phyloP scores from a whole-genome alignment of 1,139 yeast species.

The Pichia cactophila region DNA sequence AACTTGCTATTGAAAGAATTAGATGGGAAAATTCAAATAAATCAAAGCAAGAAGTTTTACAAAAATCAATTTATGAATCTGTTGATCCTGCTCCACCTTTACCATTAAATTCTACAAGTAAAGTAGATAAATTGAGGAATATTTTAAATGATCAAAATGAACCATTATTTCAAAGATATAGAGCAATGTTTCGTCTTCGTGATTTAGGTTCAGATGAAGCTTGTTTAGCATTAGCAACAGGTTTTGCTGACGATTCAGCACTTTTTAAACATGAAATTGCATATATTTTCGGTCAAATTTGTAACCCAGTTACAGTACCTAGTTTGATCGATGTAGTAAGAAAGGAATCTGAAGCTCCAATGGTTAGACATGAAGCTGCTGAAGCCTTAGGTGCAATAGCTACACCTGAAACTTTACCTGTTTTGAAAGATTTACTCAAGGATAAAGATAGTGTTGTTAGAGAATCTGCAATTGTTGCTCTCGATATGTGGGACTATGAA shows the following conservation, averaged over 20 bases:
- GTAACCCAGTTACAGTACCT: slow-evolving; percentile 90
- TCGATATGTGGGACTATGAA: slow-evolving; percentile 97
- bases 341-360: slow-evolving; percentile 77
- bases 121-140: slow-evolving; percentile 55
- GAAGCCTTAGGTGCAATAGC: slow-evolving; percentile 97
- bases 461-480: slow-evolving; percentile 92
- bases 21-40: slow-evolving; percentile 78
- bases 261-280: slow-evolving; percentile 97
- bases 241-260: slow-evolving; percentile 85
- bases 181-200: slow-evolving; percentile 97
- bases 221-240: slow-evolving; percentile 82
- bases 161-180: slow-evolving; percentile 86
- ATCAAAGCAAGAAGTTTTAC: slow-evolving; percentile 58
- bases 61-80: slow-evolving; percentile 70
- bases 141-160: slow-evolving; percentile 68
- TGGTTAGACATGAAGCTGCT: slow-evolving; percentile 99
- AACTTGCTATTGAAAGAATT: slow-evolving; percentile 90
- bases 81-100: slow-evolving; percentile 99
- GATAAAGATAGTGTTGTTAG: slow-evolving; percentile 88
- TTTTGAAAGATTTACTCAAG: slow-evolving; percentile 66
- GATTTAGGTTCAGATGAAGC: slow-evolving; percentile 94
- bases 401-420: slow-evolving; percentile 91
- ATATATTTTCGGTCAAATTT: slow-evolving; percentile 93
- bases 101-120: slow-evolving; percentile 41
- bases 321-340: slow-evolving; percentile 74